Evolutionary conservation across 2,329 filamentous ascomycete species (phyloP), one percentile per base, ranked within the genome.

Genomic region (Cercospora citrullina): DNA sequence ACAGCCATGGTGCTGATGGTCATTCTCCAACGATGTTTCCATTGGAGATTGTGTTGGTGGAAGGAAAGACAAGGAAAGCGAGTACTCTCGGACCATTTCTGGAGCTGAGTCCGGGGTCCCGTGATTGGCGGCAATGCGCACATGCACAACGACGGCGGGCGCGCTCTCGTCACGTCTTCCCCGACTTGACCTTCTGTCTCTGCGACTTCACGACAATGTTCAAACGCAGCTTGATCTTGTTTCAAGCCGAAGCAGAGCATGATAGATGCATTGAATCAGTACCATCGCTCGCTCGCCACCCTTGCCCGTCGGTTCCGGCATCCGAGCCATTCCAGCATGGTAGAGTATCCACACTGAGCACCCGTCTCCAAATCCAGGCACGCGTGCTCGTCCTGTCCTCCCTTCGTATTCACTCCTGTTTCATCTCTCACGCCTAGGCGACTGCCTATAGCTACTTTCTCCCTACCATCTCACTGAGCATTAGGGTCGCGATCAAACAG

Each of bases 311-410:
- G 60, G 39, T 30, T 45, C 60, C 36, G 42, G 42, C 36, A 62
- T 62, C 60, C 60, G 60, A 62, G 36, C 60, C 60, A 62, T 62
- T 62, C 60, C 60, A 62, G 60, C 31, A 60, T 39, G 58, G 33
- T 45, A 62, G 18, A 45, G 60, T 62, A 62, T 51, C 60, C 60
- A 62, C 60, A 39, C 36, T 39, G 36, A 39, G 36, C 36, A 39
- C 36, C 30, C 58, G 18, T 26, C 18, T 21, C 30, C 58, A 60
- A 51, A 18, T 48, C 28, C 42, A 62, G 60, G 23, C 36, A 51
- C 39, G 59, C 59, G 59, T 61, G 57, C 57, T n/a, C 33, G 18
- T 48, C 18, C 42, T 48, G 9, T 10, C 4, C 42, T 48, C 39
- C 18, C 53, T 31, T 57, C 53, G 53, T 57, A 57, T 59, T 36